Evolutionary conservation across 768 basidiomycete species (phyloP).

Genomic region (Naematelia encephala): DNA sequence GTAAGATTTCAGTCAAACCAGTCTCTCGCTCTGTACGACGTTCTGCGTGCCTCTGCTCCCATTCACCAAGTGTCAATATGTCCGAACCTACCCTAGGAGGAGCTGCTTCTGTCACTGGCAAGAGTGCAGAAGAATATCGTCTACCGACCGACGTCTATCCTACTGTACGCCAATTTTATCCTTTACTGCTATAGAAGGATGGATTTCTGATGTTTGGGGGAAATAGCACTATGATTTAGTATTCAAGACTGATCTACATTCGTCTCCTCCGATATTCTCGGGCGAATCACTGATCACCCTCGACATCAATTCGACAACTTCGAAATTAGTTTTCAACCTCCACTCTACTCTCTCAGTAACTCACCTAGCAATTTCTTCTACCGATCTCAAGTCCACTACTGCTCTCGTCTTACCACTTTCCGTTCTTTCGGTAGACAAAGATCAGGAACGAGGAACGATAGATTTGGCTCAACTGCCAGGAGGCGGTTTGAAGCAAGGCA

Average conservation of each 20-base stretch:
- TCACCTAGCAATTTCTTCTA: conserved; percentile 32
- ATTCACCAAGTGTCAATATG: conserved; percentile 1
- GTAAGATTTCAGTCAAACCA: neutral
- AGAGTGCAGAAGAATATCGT: conserved; percentile 14
- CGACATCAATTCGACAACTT: conserved; percentile 25
- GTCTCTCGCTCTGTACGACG: neutral
- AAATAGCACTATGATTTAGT: conserved; percentile 50
- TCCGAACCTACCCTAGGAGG: conserved; percentile 4
- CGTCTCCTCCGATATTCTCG: conserved; percentile 60
- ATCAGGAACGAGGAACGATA: conserved; percentile 65
- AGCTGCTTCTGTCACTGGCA: neutral
- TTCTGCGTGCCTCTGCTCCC: conserved; percentile 11
- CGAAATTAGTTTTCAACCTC: conserved; percentile 64
- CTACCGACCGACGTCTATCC: conserved; percentile 26
- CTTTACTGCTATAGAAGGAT: neutral
- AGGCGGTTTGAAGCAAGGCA: conserved; percentile 56
- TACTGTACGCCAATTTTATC: conserved; percentile 6
- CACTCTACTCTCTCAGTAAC: conserved; percentile 75
- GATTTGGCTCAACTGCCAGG: conserved; percentile 63
- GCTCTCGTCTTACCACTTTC: conserved; percentile 31
- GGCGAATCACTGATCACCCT: conserved; percentile 54
- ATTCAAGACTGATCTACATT: conserved; percentile 64
- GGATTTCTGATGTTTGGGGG: neutral
- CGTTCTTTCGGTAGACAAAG: conserved; percentile 58
- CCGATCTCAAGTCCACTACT: conserved; percentile 38